Evolutionary conservation across 352 stramenopile genomes (phyloP).

Genomic region (Pythium myriotylum): DNA sequence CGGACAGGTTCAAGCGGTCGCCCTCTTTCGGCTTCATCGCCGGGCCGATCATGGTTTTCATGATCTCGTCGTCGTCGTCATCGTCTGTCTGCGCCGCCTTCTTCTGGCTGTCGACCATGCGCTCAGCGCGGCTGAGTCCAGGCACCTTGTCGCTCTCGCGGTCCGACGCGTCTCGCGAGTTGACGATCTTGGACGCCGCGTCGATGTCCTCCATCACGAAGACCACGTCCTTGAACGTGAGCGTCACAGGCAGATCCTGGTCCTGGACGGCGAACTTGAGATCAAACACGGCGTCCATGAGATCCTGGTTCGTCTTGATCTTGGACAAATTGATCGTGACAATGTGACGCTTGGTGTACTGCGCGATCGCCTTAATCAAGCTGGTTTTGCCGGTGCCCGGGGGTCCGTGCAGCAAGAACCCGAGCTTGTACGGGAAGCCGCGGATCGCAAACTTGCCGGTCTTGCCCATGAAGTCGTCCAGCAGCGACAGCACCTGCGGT

Average conservation of each 20-base stretch:
- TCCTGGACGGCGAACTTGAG: slow-evolving; percentile 45
- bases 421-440: slow-evolving; percentile 86
- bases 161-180: not conserved
- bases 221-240: slow-evolving; percentile 69
- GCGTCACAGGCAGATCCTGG: slow-evolving; percentile 44
- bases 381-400: slow-evolving; percentile 87
- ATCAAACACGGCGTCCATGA: slow-evolving; percentile 65
- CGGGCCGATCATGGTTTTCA: slow-evolving; percentile 6
- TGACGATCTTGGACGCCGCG: slow-evolving; percentile 58
- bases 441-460: slow-evolving; percentile 78
- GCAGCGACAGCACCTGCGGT: slow-evolving; percentile 46
- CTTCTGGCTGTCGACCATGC: slow-evolving; percentile 13
- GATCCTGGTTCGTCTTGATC: slow-evolving; percentile 69
- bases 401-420: slow-evolving; percentile 78
- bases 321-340: slow-evolving; percentile 54
- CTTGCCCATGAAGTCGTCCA: slow-evolving; percentile 64
- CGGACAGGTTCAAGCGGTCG: slow-evolving; percentile 60
- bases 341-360: slow-evolving; percentile 67
- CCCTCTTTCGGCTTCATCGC: slow-evolving; percentile 26
- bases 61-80: slow-evolving; percentile 3
- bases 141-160: slow-evolving; percentile 1
- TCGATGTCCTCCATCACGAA: slow-evolving; percentile 83
- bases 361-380: slow-evolving; percentile 81
- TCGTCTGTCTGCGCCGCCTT: slow-evolving; percentile 4
- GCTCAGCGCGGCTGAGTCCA: not conserved